Percentiles rank a stretch among this genome's conserved stretches.
Conservation (phyloP, 2,329 filamentous ascomycete species). For the Fusarium citri region DNA sequence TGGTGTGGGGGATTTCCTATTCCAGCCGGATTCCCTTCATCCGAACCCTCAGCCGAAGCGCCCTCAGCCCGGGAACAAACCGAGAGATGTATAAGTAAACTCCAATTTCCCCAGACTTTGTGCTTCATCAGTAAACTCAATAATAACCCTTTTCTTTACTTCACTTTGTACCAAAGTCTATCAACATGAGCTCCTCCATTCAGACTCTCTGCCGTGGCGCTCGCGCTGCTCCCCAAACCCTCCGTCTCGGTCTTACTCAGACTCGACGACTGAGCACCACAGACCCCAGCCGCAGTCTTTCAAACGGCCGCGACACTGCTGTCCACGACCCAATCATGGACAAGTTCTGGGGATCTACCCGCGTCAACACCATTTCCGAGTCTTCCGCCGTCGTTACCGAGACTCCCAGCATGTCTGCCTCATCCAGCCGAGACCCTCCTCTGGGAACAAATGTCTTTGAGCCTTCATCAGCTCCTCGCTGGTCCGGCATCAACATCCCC, state of each 20-base stretch:
- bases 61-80: constrained; percentile 19
- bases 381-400: constrained; percentile 4
- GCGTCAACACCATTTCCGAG: constrained; percentile 9
- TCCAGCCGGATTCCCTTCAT: constrained; percentile 30
- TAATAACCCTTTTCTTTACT: not conserved
- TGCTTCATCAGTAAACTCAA: not conserved
- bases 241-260: constrained; percentile 27
- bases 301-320: constrained; percentile 29
- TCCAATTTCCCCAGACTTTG: not conserved
- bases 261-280: constrained; percentile 34
- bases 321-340: constrained; percentile 43
- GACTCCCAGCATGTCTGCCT: constrained; percentile 8
- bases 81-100: constrained; percentile 28
- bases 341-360: constrained; percentile 30
- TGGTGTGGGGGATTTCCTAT: constrained; percentile 24
- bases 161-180: not conserved
- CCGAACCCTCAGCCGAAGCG: constrained; percentile 34
- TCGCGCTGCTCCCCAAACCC: constrained; percentile 24
- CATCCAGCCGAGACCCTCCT: constrained; percentile 36
- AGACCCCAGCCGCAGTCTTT: constrained; percentile 14
- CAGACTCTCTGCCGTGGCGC: constrained; percentile 37
- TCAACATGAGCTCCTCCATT: constrained; percentile 39
- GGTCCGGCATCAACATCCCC: constrained; percentile 31
- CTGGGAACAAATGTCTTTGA: constrained; percentile 40
- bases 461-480: constrained; percentile 37